A percentile compares a stretch with the other conserved stretches of the same genome.
phyloP scores from a whole-genome alignment of 202 grass and related monocot species.

The Panicum virgatum region DNA sequence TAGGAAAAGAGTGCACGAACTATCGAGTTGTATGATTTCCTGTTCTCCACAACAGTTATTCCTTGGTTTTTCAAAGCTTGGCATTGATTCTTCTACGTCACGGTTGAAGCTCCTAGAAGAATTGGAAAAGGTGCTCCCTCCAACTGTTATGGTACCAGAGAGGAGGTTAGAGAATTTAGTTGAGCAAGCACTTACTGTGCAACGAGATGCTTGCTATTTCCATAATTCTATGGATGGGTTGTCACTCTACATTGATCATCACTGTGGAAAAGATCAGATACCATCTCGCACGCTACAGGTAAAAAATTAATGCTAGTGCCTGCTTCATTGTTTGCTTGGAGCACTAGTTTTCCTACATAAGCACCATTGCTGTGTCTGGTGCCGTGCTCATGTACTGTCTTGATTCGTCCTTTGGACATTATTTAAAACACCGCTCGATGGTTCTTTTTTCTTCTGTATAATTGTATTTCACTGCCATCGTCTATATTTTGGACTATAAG shows the following conservation, averaged over 20 bases:
- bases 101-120: constrained; percentile 81
- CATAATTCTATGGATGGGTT: constrained; percentile 84
- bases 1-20: constrained; percentile 73
- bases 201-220: constrained; percentile 83
- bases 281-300: constrained; percentile 77
- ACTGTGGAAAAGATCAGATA: constrained; percentile 86
- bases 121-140: constrained; percentile 82
- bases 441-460: neutral
- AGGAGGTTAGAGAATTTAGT: constrained; percentile 87
- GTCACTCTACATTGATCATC: constrained; percentile 88
- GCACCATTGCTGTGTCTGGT: neutral
- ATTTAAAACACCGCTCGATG: neutral
- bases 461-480: neutral
- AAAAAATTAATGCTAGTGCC: constrained; percentile 17
- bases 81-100: constrained; percentile 52
- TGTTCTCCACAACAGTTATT: constrained; percentile 52
- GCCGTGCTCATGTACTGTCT: neutral
- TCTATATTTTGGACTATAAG: neutral
- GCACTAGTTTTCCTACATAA: constrained; percentile 19
- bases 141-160: constrained; percentile 81
- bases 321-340: constrained; percentile 20
- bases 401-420: constrained; percentile 4
- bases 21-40: constrained; percentile 65
- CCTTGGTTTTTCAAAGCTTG: constrained; percentile 61
- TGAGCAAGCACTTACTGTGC: constrained; percentile 84